These are phyloP conservation scores for Rickenella mellea DNA, from an alignment of 768 basidiomycete species.

Conservation along the genomic window DNA sequence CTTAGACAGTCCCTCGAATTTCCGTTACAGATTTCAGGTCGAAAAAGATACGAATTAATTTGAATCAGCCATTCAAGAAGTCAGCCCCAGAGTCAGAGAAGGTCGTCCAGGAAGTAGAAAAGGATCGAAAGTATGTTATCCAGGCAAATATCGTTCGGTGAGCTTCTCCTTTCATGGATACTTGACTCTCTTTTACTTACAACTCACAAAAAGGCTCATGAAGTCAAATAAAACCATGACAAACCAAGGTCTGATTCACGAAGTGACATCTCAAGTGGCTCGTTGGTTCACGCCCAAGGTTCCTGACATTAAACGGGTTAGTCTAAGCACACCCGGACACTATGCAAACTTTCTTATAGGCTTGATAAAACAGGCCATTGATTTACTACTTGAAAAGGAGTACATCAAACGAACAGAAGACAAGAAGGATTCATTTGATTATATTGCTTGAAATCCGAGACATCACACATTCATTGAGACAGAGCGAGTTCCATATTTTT, in stretches of 20 bases:
- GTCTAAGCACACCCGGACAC: no score
- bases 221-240: conserved; percentile 93
- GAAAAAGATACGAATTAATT: conserved; percentile 86
- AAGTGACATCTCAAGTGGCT: conserved; percentile 83
- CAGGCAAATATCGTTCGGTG: conserved; percentile 88
- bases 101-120: conserved; percentile 96
- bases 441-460: no score
- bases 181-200: no score
- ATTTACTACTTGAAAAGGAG: conserved; percentile 91
- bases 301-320: conserved; percentile 88
- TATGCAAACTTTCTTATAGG: no score
- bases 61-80: conserved; percentile 89
- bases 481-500: no score
- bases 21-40: conserved; percentile 91
- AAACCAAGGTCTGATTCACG: conserved; percentile 82
- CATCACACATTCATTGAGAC: no score
- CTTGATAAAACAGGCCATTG: conserved; percentile 98
- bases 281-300: conserved; percentile 88
- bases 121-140: conserved; percentile 93
- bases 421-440: no score
- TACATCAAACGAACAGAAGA: conserved; percentile 93
- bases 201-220: conserved; percentile 93
- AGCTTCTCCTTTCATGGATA: no score
- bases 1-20: no score
- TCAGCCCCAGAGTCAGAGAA: conserved; percentile 90